Base-by-base conservation (phyloP, 495 filamentous ascomycete species). In the Hyaloscypha finlandica region DNA sequence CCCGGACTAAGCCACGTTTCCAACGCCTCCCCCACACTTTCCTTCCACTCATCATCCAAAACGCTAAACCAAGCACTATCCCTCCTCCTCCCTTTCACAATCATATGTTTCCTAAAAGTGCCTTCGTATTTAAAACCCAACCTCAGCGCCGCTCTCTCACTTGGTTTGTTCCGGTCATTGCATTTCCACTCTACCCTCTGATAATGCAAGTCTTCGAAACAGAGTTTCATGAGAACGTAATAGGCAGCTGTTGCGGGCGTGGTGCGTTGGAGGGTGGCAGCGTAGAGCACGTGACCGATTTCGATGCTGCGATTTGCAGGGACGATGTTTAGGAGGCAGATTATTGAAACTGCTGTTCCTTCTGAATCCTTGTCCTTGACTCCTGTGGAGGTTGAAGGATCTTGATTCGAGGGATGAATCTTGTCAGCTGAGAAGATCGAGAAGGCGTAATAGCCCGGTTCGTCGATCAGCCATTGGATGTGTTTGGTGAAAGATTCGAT, bases 101-200 rank as follows among this genome's bases (percentile, higher is more conserved):
- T 77, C 77, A 85, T 77, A 73, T 87, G 84, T 66, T 86, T 82
- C 39, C 84, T 77, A 59, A 86, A 86, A 6, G 80, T 53, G 0
- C 86, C 86, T 68, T 89, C 86, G 61, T 70, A 80, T 16, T 59
- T 73, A 68, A 86, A 87, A 1, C 86, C 85, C 19, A 84, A 74
- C 14, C 86, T 79, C 61, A 69, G 14, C 8, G 86, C 86, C 3
- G 85, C 84, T 6, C 74, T 77, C 37, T 71, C 74, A 22, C 81
- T 84, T 0, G 78, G 69, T 37, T 70, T 78, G 70, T 89, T 88
- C 6, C 82, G 73, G 32, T 74, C 51, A 71, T 87, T 76, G 67
- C 81, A 84, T 67, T 87, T 88, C 85, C 86, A 89, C 72, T 87
- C 85, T 25, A 84, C 78, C 22, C 86, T 78, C 35, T 79, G 70